Conservation (phyloP, 2,329 filamentous ascomycete genomes). For the Aureobasidium namibiae region DNA sequence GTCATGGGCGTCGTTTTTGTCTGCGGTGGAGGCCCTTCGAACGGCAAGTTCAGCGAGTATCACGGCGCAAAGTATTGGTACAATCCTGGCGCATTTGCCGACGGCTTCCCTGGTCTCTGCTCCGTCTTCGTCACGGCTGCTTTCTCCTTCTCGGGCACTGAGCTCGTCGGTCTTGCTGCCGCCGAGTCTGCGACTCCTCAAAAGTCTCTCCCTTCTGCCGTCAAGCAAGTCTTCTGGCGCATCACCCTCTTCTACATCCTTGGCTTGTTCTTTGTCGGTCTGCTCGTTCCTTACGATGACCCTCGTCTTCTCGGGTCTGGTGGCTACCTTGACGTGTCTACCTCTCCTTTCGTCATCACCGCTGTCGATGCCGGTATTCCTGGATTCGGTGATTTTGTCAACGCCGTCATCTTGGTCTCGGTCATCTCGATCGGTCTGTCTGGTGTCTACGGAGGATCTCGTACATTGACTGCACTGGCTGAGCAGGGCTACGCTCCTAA, state of each 20-base stretch:
- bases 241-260: slow-evolving; percentile 75
- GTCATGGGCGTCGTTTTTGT: slow-evolving; percentile 81
- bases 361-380: slow-evolving; percentile 74
- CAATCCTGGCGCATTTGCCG: slow-evolving; percentile 70
- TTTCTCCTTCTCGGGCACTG: slow-evolving; percentile 68
- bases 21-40: slow-evolving; percentile 59
- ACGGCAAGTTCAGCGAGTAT: slow-evolving; percentile 14
- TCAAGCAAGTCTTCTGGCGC: slow-evolving; percentile 94
- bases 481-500: slow-evolving; percentile 59
- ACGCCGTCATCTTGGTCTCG: slow-evolving; percentile 85
- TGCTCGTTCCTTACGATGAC: slow-evolving; percentile 71
- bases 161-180: slow-evolving; percentile 67
- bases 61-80: slow-evolving; percentile 61
- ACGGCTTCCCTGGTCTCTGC: slow-evolving; percentile 74
- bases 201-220: slow-evolving; percentile 74
- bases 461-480: slow-evolving; percentile 80
- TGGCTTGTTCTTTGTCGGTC: slow-evolving; percentile 69
- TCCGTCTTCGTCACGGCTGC: slow-evolving; percentile 69
- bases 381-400: slow-evolving; percentile 65
- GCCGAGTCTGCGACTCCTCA: slow-evolving; percentile 72
- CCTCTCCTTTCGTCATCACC: slow-evolving; percentile 89
- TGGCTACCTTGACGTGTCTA: slow-evolving; percentile 55
- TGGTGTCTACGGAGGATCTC: slow-evolving; percentile 81
- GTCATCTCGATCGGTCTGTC: slow-evolving; percentile 89
- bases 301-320: slow-evolving; percentile 50